Evolutionary conservation across 2,329 filamentous ascomycete genomes (phyloP), one percentile per base, ranked within the genome.

Genomic region (Cladosporium phlei): DNA sequence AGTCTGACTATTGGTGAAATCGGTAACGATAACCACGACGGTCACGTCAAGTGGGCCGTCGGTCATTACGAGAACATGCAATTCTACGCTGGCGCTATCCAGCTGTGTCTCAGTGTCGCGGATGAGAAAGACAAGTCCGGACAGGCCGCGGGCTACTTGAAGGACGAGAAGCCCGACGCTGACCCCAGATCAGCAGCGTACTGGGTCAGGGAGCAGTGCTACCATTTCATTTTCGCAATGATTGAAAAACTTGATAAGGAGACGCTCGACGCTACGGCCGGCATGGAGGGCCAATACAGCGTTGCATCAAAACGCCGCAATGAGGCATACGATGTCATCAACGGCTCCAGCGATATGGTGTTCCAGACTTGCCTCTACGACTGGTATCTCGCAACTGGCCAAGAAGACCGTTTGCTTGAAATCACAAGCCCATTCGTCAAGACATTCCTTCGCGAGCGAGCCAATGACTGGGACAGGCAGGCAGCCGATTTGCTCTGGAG

Each of bases 331-430:
- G 80, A 83, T 34, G 86, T 96, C 2, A 89, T 98, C 57, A 88
- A 94, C 61, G 79, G 78, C 49, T 95, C 91, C 0, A 79, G 84
- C 11, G 93, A 98, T 56, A 88, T 96, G 60, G 86, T 96, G 4
- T 98, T 98, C 71, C 85, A 97, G 64, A 94, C 88, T 51, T 88
- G 88, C 59, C 76, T 98, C n/a, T 98, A 96, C 64, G 90, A 96
- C 60, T 98, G 93, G 91, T 98, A 98, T 66, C 82, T 97, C 55
- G 70, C 78, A 45, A 83, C 90, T 63, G 85, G 86, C 14, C 90
- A 87, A 82, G 85, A 81, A 8, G 88, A 96, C 53, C 84, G 89
- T 11, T 78, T 98, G 21, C 78, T 98, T 25, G 82, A 85, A 27
- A 88, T 93, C 42, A 80, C 90, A 48, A 95, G 90, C 4, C 80